A percentile compares a stretch with the other conserved stretches of the same genome.
phyloP scores from a whole-genome alignment of 2,329 filamentous ascomycete species.

The Hypoxylon sp. region DNA sequence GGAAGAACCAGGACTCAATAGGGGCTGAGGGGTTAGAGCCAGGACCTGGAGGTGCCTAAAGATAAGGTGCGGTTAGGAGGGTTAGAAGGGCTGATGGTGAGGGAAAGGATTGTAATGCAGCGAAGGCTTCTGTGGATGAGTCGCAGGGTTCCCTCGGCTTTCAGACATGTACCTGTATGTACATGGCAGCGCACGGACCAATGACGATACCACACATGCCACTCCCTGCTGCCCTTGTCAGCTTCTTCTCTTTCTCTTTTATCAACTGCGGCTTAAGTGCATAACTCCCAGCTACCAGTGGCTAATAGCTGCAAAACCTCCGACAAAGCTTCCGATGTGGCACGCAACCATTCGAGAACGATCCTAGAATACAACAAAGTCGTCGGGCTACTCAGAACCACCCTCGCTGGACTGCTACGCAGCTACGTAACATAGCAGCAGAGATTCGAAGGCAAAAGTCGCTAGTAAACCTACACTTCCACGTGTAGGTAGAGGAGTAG shows the following conservation, averaged over 20 bases:
- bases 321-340: background rate
- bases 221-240: slow-evolving; percentile 3
- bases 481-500: background rate
- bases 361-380: background rate
- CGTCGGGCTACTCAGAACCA: background rate
- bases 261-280: background rate
- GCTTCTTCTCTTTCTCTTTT: background rate
- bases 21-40: background rate
- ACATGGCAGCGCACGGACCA: slow-evolving; percentile 23
- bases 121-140: slow-evolving; percentile 9
- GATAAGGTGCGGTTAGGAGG: background rate
- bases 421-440: background rate
- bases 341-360: background rate
- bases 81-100: slow-evolving; percentile 16
- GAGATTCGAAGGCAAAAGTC: background rate
- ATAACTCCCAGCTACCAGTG: no score
- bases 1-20: background rate
- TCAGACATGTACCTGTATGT: background rate
- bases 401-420: no score
- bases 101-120: slow-evolving; percentile 30
- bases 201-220: slow-evolving; percentile 30
- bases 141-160: slow-evolving; percentile 29
- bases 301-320: no score
- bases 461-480: background rate
- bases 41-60: background rate